Percentiles rank a stretch among this genome's conserved stretches.
These are phyloP conservation scores for Cyphellophora europaea DNA, from an alignment of 2,329 filamentous ascomycete species.

Conservation along the genomic window DNA sequence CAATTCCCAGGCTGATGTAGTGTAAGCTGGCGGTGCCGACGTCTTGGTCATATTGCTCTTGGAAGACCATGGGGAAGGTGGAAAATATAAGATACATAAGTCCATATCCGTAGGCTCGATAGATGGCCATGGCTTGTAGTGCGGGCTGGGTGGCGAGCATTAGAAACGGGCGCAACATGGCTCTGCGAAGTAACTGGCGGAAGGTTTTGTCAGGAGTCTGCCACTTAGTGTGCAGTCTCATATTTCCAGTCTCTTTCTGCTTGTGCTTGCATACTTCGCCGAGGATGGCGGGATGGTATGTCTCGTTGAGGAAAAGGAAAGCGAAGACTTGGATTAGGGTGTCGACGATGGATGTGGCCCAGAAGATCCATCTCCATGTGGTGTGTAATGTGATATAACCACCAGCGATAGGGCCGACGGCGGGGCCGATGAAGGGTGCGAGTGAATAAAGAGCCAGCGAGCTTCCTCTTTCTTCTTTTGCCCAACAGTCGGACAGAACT, in stretches of 20 bases:
- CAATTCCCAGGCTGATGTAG: slow-evolving; percentile 47
- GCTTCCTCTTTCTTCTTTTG: slow-evolving; percentile 22
- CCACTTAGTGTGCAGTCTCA: slow-evolving; percentile 1
- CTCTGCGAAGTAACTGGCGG: not conserved
- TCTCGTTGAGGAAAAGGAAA: slow-evolving; percentile 17
- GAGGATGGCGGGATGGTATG: not conserved
- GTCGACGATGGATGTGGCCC: slow-evolving; percentile 21
- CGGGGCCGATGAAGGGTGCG: slow-evolving; percentile 20
- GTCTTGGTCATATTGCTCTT: slow-evolving; percentile 36
- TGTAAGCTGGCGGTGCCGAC: slow-evolving; percentile 44
- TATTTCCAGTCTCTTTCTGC: slow-evolving; percentile 3
- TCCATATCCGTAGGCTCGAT: slow-evolving; percentile 32
- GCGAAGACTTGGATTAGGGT: slow-evolving; percentile 20
- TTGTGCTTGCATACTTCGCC: not conserved
- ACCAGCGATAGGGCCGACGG: slow-evolving; percentile 21
- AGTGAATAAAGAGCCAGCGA: slow-evolving; percentile 24
- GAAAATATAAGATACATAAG: slow-evolving; percentile 47
- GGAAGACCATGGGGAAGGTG: slow-evolving; percentile 47
- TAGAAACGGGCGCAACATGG: slow-evolving; percentile 7
- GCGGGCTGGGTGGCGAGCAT: slow-evolving; percentile 45
- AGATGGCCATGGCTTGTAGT: slow-evolving; percentile 39
- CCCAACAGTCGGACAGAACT: slow-evolving; percentile 24
- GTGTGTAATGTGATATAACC: slow-evolving; percentile 14
- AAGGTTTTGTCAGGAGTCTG: not conserved
- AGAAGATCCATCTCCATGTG: slow-evolving; percentile 20